phyloP scores from a whole-genome alignment of 2,329 filamentous ascomycete species.

The Beauveria scarabaeidicola region DNA sequence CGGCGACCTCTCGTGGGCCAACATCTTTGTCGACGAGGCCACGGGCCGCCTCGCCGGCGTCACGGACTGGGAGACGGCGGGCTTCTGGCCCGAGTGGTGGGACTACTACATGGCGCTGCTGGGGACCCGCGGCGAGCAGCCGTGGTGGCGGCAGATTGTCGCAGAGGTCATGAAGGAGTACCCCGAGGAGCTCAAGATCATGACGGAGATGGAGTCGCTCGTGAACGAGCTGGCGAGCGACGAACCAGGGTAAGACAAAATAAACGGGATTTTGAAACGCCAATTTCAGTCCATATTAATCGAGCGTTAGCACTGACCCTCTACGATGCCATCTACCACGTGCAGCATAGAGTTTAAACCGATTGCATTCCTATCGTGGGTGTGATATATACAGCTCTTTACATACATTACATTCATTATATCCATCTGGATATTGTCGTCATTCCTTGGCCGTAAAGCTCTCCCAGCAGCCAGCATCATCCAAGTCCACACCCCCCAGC shows the following conservation, averaged over 20 bases:
- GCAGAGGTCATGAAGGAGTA: slow-evolving; percentile 10
- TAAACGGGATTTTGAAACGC: background rate
- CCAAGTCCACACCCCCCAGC: slow-evolving; percentile 18
- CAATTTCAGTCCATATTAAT: background rate
- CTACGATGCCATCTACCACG: background rate
- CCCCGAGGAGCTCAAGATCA: background rate
- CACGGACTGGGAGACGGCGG: slow-evolving; percentile 45
- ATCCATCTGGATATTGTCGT: background rate
- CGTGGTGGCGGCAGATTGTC: slow-evolving; percentile 13
- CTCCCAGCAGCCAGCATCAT: slow-evolving; percentile 20
- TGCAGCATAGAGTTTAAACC: background rate
- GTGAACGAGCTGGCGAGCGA: background rate
- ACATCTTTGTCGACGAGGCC: slow-evolving; percentile 24
- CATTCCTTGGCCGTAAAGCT: slow-evolving; percentile 13
- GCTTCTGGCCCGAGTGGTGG: slow-evolving; percentile 18
- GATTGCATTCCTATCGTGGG: too few relatives aligned
- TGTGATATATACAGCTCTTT: too few relatives aligned
- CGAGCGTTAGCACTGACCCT: background rate
- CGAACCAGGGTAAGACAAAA: background rate
- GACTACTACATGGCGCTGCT: slow-evolving; percentile 16
- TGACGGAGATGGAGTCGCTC: background rate
- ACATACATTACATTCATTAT: background rate
- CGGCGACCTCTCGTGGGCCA: slow-evolving; percentile 24
- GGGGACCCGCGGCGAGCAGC: slow-evolving; percentile 10
- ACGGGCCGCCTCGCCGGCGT: slow-evolving; percentile 40